Percentiles rank a stretch among this genome's conserved stretches.
Evolutionary conservation across 1,284 basidiomycete genomes (phyloP).

Genomic region (Cystobasidiaceae sp.): DNA sequence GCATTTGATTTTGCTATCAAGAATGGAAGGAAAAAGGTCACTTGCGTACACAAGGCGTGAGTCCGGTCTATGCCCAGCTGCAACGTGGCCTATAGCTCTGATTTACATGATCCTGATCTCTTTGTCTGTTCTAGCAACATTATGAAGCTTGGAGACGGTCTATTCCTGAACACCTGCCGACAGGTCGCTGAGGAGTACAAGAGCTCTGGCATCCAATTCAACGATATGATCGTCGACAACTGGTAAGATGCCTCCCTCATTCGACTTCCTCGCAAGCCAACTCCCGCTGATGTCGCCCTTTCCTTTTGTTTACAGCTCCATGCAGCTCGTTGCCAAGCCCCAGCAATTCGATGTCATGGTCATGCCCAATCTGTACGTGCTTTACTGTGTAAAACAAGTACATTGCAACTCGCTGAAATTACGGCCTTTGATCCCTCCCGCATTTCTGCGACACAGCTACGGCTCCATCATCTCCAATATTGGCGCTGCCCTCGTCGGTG

Average conservation of each 20-base stretch:
- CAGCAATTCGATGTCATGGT: slow-evolving; percentile 99
- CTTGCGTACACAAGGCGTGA: slow-evolving; percentile 99
- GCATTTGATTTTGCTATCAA: slow-evolving; percentile 99
- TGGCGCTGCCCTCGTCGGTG: slow-evolving; percentile 94
- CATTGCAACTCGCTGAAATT: too few species aligned
- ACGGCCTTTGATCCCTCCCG: background rate
- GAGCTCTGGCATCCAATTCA: slow-evolving; percentile 82
- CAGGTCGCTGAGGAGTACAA: slow-evolving; percentile 89
- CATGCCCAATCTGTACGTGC: slow-evolving; percentile 71
- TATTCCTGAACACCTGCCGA: slow-evolving; percentile 98
- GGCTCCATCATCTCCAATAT: slow-evolving; percentile 98
- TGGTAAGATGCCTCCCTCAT: slow-evolving; percentile 38
- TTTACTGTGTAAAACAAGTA: too few species aligned
- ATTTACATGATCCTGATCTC: background rate
- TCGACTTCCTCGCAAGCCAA: too few species aligned
- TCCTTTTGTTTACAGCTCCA: too few species aligned
- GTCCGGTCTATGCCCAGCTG: too few species aligned
- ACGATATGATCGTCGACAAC: slow-evolving; percentile 78
- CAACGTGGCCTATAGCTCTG: too few species aligned
- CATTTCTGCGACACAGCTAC: slow-evolving; percentile 53
- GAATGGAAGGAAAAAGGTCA: slow-evolving; percentile 99
- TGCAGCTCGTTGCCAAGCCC: slow-evolving; percentile 95
- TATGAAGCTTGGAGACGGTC: slow-evolving; percentile 60
- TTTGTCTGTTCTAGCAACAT: too few species aligned
- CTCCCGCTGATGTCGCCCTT: too few species aligned